Conservation (phyloP, 179 eudicot genomes). For the Amaranthus tricolor region DNA sequence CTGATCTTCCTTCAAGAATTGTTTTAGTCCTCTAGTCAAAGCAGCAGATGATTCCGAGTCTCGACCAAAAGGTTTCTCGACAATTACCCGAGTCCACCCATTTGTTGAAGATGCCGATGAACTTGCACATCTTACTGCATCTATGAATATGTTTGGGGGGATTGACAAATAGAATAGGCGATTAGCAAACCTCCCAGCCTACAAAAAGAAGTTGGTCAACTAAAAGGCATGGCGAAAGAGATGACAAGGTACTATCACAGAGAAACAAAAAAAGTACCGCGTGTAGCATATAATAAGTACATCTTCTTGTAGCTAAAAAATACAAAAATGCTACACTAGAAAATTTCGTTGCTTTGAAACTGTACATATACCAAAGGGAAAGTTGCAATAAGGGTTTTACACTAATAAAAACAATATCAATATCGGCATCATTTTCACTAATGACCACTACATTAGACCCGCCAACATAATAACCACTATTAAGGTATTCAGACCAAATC, state of each 20-base stretch:
- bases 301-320: neutral
- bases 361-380: neutral
- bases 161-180: constrained; percentile 92
- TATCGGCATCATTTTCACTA: neutral
- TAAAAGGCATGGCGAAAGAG: neutral
- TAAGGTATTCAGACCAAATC: neutral
- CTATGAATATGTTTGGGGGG: constrained; percentile 90
- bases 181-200: constrained; percentile 81
- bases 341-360: neutral
- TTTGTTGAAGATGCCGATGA: constrained; percentile 69
- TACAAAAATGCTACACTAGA: too few species aligned
- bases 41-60: constrained; percentile 97
- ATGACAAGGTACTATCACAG: neutral
- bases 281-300: neutral
- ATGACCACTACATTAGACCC: neutral
- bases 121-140: constrained; percentile 88
- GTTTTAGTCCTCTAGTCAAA: constrained; percentile 76
- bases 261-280: neutral
- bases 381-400: neutral
- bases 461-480: neutral
- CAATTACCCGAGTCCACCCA: constrained; percentile 98
- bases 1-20: constrained; percentile 84
- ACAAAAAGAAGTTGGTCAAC: constrained; percentile 20
- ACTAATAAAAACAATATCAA: neutral
- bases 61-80: constrained; percentile 97